Percentiles rank a stretch among this genome's conserved stretches.
Conservation (phyloP, 352 stramenopile genomes). For the Phytophthora vignae region DNA sequence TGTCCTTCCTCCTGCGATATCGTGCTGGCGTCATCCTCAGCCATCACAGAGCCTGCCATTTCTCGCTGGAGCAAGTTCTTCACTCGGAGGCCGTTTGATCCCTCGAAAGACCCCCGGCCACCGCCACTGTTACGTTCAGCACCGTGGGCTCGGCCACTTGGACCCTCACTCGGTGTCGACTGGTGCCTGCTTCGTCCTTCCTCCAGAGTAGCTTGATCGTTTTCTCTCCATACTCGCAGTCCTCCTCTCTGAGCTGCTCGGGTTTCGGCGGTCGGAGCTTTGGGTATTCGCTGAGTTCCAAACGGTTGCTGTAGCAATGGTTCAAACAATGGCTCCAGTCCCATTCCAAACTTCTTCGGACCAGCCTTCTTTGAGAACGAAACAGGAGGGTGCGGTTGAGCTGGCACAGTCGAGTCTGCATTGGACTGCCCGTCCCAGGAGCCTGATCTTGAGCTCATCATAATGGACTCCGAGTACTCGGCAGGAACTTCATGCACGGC, state of each 20-base stretch:
- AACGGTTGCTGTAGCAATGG: slow-evolving; percentile 71
- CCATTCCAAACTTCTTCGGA: slow-evolving; percentile 59
- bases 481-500: slow-evolving; percentile 36
- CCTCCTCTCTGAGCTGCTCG: slow-evolving; percentile 29
- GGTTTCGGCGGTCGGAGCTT: slow-evolving; percentile 30
- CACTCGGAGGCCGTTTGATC: slow-evolving; percentile 37
- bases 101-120: slow-evolving; percentile 10
- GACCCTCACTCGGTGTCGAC: slow-evolving; percentile 7
- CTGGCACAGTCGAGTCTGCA: slow-evolving; percentile 15
- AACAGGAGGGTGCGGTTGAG: slow-evolving; percentile 30
- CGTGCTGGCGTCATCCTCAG: slow-evolving; percentile 46
- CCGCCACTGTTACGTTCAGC: background rate
- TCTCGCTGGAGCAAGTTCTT: slow-evolving; percentile 55
- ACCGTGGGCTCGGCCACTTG: slow-evolving; percentile 6
- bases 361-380: slow-evolving; percentile 23
- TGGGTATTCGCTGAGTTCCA: slow-evolving; percentile 66
- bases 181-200: slow-evolving; percentile 17
- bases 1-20: slow-evolving; percentile 43
- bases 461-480: slow-evolving; percentile 34
- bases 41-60: slow-evolving; percentile 42
- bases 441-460: slow-evolving; percentile 38
- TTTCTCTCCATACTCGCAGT: slow-evolving; percentile 30
- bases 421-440: slow-evolving; percentile 33
- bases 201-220: slow-evolving; percentile 13
- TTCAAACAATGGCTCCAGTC: slow-evolving; percentile 82